A percentile compares a stretch with the other conserved stretches of the same genome.
phyloP scores from a whole-genome alignment of 345 rosid species.

The Cochlearia excelsa region DNA sequence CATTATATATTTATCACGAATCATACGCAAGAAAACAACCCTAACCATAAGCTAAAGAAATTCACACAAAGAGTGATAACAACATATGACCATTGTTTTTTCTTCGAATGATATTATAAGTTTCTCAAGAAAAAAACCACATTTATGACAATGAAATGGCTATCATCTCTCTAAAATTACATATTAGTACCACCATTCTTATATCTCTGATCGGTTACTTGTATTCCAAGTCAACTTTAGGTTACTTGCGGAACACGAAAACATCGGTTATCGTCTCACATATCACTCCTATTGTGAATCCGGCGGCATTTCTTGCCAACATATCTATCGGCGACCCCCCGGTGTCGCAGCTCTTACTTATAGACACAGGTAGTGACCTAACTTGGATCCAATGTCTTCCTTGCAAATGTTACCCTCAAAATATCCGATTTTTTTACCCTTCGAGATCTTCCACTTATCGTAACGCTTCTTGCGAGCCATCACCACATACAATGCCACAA shows the following conservation, averaged over 20 bases:
- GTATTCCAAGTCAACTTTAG: not conserved
- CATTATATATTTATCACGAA: too few relatives aligned
- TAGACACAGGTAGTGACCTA: conserved; percentile 37
- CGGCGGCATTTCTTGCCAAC: conserved; percentile 31
- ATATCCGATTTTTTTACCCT: conserved; percentile 19
- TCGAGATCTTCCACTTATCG: conserved; percentile 36
- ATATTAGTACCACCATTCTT: too few relatives aligned
- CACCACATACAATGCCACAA: conserved; percentile 30
- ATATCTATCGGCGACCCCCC: conserved; percentile 35
- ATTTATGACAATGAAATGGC: too few relatives aligned
- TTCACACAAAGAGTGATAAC: too few relatives aligned
- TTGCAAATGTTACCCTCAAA: conserved; percentile 34
- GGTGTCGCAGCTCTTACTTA: conserved; percentile 22
- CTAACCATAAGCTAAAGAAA: too few relatives aligned
- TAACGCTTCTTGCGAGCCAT: conserved; percentile 24
- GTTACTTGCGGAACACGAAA: conserved; percentile 12
- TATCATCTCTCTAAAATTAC: too few relatives aligned
- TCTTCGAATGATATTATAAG: too few relatives aligned
- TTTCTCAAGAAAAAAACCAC: too few relatives aligned
- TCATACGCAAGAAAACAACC: too few relatives aligned
- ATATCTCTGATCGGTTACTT: conserved; percentile 6
- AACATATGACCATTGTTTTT: too few relatives aligned
- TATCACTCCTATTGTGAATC: conserved; percentile 21
- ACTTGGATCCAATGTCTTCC: conserved; percentile 38
- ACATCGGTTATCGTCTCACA: conserved; percentile 21